phyloP scores from a whole-genome alignment of 192 early-diverging fungal genomes.

The Obelidium mucronatum region DNA sequence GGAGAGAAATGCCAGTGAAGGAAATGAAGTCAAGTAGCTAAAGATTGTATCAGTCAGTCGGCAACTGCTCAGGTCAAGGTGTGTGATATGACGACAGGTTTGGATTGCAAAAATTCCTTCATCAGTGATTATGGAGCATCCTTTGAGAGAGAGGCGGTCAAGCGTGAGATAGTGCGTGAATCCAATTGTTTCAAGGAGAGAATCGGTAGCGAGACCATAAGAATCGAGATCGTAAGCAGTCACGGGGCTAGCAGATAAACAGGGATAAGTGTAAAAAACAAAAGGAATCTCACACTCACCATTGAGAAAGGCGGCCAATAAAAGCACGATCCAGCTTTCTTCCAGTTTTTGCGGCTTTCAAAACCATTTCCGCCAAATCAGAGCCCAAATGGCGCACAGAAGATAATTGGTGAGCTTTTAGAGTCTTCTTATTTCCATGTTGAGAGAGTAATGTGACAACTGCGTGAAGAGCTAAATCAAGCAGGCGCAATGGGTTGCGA shows the following conservation, averaged over 20 bases:
- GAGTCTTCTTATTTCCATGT: slow-evolving; percentile 7
- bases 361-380: slow-evolving; percentile 16
- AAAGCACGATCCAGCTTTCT: slow-evolving; percentile 25
- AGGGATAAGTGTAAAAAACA: slow-evolving; percentile 4
- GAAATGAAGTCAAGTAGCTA: slow-evolving; percentile 26
- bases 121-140: slow-evolving; percentile 30
- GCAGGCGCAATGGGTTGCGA: background rate
- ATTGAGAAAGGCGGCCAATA: slow-evolving; percentile 19
- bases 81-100: slow-evolving; percentile 21
- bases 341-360: background rate
- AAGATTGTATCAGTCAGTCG: slow-evolving; percentile 19
- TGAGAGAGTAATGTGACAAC: slow-evolving; percentile 3
- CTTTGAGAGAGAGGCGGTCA: slow-evolving; percentile 8
- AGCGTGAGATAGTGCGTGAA: slow-evolving; percentile 20
- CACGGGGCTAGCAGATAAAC: background rate
- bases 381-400: background rate
- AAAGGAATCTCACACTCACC: slow-evolving; percentile 12
- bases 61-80: slow-evolving; percentile 1
- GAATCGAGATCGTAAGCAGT: slow-evolving; percentile 27
- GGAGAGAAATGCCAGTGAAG: slow-evolving; percentile 22
- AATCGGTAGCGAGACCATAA: slow-evolving; percentile 41
- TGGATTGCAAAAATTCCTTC: slow-evolving; percentile 25
- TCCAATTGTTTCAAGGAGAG: slow-evolving; percentile 32
- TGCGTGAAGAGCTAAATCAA: background rate
- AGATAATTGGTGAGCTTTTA: background rate